Evolutionary conservation across 768 basidiomycete species (phyloP), one percentile per base, ranked within the genome.

Genomic region (Suillus cothurnatus): DNA sequence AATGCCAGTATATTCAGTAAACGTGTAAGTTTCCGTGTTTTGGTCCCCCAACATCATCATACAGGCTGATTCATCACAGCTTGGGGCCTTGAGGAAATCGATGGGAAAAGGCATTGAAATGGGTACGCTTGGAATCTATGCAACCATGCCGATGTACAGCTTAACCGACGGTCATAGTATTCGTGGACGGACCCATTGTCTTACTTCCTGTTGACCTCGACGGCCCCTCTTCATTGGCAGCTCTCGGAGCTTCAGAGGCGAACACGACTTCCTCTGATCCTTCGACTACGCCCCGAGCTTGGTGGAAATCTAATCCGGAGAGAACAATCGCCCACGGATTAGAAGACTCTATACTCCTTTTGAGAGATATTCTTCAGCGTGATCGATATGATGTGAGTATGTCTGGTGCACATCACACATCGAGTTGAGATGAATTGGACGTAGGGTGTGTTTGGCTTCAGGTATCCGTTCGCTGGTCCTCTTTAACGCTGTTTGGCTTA

Each of bases 371-470:
- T 9, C 76, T 95, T 65, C 79, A 78, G 65, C 80, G 79, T 60
- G 83, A 87, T 65, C 85, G 72, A 39, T 94, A 90, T 75, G 87
- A 92, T 77, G 92, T 91, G 67, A 65, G 88, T 78, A 43, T 50
- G 34, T 26, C 53, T 2, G 11, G 4, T 6, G 1, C 2, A 11
- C 32, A 19, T 8, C 26, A 36, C 55, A 43, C 38, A 11, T 57
- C 6, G 28, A n/a, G 3, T 34, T 55, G 6, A 60, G 6, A 50
- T 38, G 17, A 31, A 17, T 11, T 14, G 28, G 49, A 32, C 49
- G 23, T 69, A 93, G 91, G 92, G 91, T 32, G 85, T 93, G 9
- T 83, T 94, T 71, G 92, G 92, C 7, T 93, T 93, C 73, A 93
- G 91, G 90, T 88, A 34, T 34, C 76, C 64, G 65, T 15, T 58